Evolutionary conservation across 495 filamentous ascomycete species (phyloP).

Genomic region (Penicillium odoratum): DNA sequence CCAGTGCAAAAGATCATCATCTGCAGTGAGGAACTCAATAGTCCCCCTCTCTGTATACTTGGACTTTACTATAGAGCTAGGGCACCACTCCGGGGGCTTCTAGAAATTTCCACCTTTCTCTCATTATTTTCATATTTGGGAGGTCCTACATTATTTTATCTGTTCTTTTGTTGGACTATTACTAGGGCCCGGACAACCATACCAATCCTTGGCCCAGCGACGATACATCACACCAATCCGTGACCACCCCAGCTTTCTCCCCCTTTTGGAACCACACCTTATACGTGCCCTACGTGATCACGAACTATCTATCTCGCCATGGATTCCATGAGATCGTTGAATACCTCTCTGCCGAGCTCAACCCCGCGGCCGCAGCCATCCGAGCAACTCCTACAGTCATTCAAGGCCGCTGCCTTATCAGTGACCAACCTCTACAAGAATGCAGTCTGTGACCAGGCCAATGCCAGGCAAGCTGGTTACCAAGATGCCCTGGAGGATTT

Average conservation of each 20-base stretch:
- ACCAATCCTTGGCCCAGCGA: neutral
- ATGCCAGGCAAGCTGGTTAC: conserved; percentile 76
- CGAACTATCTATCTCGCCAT: conserved; percentile 36
- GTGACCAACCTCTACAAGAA: conserved; percentile 96
- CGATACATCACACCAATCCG: conserved; percentile 10
- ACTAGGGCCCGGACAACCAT: neutral
- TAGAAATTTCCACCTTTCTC: neutral
- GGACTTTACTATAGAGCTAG: conserved; percentile 4
- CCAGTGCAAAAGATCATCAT: conserved; percentile 29
- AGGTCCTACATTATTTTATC: neutral
- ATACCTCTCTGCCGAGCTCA: conserved; percentile 62
- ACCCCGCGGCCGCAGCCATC: conserved; percentile 60
- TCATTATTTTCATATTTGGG: neutral
- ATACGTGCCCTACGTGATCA: neutral
- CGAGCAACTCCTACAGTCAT: conserved; percentile 81
- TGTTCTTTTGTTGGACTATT: conserved; percentile 5
- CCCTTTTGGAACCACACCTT: neutral
- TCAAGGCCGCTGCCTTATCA: conserved; percentile 88
- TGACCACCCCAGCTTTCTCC: conserved; percentile 9
- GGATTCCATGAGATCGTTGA: conserved; percentile 76
- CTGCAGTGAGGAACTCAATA: conserved; percentile 7
- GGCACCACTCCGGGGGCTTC: neutral
- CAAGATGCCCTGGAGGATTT: conserved; percentile 94
- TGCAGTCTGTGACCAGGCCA: conserved; percentile 72
- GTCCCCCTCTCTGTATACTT: conserved; percentile 3